These are phyloP conservation scores for Ganoderma boninense DNA, from an alignment of 1,284 basidiomycete genomes.

Conservation along the genomic window DNA sequence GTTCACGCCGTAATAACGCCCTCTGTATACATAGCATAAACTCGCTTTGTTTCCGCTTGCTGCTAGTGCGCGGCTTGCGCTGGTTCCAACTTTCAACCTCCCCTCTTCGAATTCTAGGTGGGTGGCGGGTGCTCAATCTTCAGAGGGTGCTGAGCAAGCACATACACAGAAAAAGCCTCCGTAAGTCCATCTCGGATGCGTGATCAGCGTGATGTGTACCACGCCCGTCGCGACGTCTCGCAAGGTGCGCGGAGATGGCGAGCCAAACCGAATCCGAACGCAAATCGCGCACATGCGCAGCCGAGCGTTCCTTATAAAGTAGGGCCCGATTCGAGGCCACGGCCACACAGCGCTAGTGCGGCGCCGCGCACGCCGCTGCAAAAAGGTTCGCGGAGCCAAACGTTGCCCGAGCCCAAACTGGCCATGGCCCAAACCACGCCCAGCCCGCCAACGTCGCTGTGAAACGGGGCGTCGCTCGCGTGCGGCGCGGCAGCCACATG, in stretches of 20 bases:
- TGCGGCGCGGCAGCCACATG: background rate
- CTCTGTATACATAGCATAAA: background rate
- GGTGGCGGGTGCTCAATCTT: background rate
- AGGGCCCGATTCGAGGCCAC: background rate
- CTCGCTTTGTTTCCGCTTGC: background rate
- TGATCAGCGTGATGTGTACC: background rate
- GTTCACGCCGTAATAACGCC: background rate
- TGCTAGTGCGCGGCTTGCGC: background rate
- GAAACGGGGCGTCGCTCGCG: background rate
- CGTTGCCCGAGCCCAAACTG: background rate
- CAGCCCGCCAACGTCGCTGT: background rate
- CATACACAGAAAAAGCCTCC: background rate
- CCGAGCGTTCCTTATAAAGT: background rate
- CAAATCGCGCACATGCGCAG: background rate
- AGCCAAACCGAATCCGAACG: background rate
- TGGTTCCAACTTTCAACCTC: background rate
- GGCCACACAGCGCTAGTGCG: too few relatives aligned
- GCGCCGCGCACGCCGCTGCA: background rate
- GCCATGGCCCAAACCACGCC: background rate
- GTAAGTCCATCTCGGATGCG: background rate
- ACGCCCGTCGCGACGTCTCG: background rate
- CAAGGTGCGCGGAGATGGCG: background rate
- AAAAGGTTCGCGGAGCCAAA: constrained; percentile 5
- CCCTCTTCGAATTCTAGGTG: background rate
- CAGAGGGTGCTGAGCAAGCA: background rate